Percentiles rank a stretch among this genome's conserved stretches.
Conservation (phyloP, 768 basidiomycete genomes). For the Mycena vitilis region DNA sequence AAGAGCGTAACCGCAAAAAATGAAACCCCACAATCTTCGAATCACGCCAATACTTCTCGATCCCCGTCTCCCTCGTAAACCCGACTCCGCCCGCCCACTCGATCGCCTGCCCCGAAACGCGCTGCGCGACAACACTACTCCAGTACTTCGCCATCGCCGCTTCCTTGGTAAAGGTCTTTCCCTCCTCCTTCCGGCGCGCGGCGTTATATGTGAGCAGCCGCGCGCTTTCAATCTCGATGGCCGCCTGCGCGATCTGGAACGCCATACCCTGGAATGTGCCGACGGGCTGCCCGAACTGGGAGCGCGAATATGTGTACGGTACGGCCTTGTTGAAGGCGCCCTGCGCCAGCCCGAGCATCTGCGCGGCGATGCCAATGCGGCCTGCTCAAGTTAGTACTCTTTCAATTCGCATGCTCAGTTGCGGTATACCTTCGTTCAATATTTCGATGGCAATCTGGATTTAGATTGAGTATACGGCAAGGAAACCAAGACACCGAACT, state of each 20-base stretch:
- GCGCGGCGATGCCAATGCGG: constrained; percentile 97
- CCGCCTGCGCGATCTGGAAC: constrained; percentile 93
- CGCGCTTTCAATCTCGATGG: constrained; percentile 90
- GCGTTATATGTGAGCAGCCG: constrained; percentile 96
- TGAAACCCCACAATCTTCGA: constrained; percentile 87
- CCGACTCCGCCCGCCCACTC: constrained; percentile 97
- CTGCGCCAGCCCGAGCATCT: constrained; percentile 98
- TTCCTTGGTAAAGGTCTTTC: constrained; percentile 86
- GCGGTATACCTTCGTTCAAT: constrained; percentile 81
- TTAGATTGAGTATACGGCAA: constrained; percentile 4
- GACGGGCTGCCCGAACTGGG: constrained; percentile 93
- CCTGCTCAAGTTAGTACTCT: constrained; percentile 49
- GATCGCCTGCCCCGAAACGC: constrained; percentile 88
- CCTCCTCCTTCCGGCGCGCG: constrained; percentile 93
- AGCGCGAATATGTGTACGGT: constrained; percentile 94
- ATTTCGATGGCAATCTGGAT: constrained; percentile 92
- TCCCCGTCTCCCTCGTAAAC: constrained; percentile 92
- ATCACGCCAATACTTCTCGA: constrained; percentile 97
- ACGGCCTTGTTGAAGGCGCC: constrained; percentile 96
- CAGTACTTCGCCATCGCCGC: constrained; percentile 99
- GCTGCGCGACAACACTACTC: constrained; percentile 89
- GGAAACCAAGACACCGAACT: constrained; percentile 5
- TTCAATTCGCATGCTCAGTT: background rate
- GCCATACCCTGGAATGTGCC: constrained; percentile 97
- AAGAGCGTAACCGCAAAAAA: background rate